A percentile compares a stretch with the other conserved stretches of the same genome.
phyloP scores from a whole-genome alignment of 257 asterid genomes.

The Striga asiatica region DNA sequence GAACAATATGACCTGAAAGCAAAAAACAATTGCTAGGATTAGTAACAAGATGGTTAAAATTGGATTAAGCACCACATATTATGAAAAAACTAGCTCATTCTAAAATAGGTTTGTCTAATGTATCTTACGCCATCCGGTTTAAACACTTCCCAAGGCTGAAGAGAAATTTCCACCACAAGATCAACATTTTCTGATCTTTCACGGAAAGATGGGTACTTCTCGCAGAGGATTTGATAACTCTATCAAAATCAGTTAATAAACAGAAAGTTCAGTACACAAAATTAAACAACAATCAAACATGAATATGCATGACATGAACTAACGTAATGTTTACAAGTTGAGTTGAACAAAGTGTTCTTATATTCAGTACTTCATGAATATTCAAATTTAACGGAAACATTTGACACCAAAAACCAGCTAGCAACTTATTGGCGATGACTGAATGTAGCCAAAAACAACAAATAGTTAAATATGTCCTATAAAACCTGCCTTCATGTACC shows the following conservation, averaged over 20 bases:
- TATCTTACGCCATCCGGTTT: conserved; percentile 86
- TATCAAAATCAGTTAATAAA: conserved; percentile 26
- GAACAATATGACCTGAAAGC: conserved; percentile 83
- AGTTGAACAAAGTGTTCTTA: too few species aligned
- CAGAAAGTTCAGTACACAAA: conserved; percentile 15
- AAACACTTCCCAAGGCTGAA: conserved; percentile 96
- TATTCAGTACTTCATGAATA: too few species aligned
- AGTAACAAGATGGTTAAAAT: too few species aligned
- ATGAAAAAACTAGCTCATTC: neutral
- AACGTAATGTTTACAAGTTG: too few species aligned
- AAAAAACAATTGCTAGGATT: neutral
- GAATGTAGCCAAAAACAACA: neutral
- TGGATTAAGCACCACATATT: neutral
- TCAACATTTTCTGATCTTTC: conserved; percentile 97
- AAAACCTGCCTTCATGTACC: conserved; percentile 99
- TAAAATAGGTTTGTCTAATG: neutral
- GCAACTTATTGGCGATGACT: neutral
- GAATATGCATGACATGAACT: neutral
- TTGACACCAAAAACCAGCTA: neutral
- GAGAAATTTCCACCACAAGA: conserved; percentile 96
- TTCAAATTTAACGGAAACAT: neutral
- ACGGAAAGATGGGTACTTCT: conserved; percentile 93
- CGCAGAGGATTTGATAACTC: conserved; percentile 91
- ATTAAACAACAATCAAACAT: conserved; percentile 1
- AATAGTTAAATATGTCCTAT: conserved; percentile 5